Evolutionary conservation across 2,329 filamentous ascomycete species (phyloP), one percentile per base, ranked within the genome.

Genomic region (Aspergillus ustus): DNA sequence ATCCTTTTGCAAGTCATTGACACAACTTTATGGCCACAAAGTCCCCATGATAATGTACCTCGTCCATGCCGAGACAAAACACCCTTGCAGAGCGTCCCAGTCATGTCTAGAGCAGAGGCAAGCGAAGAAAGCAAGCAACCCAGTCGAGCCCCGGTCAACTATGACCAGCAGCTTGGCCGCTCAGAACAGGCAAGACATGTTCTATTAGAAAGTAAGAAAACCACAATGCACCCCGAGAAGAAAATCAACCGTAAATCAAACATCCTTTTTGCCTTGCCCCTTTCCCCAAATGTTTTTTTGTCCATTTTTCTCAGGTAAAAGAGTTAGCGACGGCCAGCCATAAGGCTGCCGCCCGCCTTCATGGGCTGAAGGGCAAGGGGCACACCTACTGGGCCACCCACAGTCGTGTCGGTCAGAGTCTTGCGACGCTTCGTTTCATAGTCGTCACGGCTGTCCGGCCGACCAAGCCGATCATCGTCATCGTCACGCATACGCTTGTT

Each of bases 341-440:
- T 73, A n/a, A 76, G 75, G 44, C 72, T 75, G 49, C 73, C 75
- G 44, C 73, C 76, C n/a, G 75, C 78, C 65, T 78, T 81, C 72
- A 80, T 77, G 43, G 73, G 79, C 65, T 80, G 80, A 67, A 78
- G 72, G 54, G 70, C 73, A 53, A 77, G 65, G 52, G 76, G 71
- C 9, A 76, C 69, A 6, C 77, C 76, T 17, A 82, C 73, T 40
- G 79, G 75, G 44, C 80, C 79, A 40, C 82, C 81, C 46, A 84
- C 78, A 5, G 73, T 73, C 11, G 83, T 80, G 69, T 91, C 88
- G 65, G 87, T 85, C 67, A 91, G 83, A 0, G 91, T 93, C 82
- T 93, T 94, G 66, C 91, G 88, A 68, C 92, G 88, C 81, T 96
- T 96, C 62, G 90, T 77, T 22, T 84, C 83, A 51, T 90, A 81